Conservation (phyloP, 139 green algal species). For the Pseudopediastrum boryanum region DNA sequence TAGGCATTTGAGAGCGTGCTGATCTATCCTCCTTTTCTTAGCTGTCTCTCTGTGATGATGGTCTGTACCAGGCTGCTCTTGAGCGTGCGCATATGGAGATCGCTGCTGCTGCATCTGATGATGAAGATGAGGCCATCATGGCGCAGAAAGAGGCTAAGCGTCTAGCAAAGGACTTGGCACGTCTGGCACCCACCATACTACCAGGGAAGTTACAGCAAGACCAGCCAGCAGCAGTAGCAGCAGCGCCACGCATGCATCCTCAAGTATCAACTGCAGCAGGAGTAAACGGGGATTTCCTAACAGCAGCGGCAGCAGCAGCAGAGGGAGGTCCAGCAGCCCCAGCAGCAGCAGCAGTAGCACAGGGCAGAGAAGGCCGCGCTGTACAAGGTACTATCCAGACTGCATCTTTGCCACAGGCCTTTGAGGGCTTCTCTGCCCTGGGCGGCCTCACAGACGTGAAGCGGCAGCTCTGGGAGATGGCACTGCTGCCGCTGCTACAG, state of each 20-base stretch:
- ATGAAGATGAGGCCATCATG: conserved; percentile 30
- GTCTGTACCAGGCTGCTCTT: too few species aligned
- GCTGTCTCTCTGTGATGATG: too few species aligned
- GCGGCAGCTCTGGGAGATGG: conserved; percentile 74
- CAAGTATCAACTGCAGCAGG: background rate
- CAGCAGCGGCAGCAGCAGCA: background rate
- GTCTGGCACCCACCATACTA: conserved; percentile 16
- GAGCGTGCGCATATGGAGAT: too few species aligned
- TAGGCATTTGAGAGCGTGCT: too few species aligned
- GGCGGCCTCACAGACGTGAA: conserved; percentile 63
- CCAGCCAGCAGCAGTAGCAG: background rate
- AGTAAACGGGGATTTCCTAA: background rate
- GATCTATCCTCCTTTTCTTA: too few species aligned
- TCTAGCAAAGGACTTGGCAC: conserved; percentile 11
- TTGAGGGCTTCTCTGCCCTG: conserved; percentile 49
- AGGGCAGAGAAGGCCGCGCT: background rate
- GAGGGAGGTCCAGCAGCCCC: too few species aligned
- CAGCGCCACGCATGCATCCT: background rate
- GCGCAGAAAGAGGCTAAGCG: conserved; percentile 27
- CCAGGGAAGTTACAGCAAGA: background rate
- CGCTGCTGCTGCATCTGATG: background rate
- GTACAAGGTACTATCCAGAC: background rate
- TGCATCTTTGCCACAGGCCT: conserved; percentile 2
- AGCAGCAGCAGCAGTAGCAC: conserved; percentile 16
- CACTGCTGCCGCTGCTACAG: conserved; percentile 87